Percentiles rank a stretch among this genome's conserved stretches.
Conservation (phyloP, 1,139 yeast genomes). For the Zygoascus hellenicus region DNA sequence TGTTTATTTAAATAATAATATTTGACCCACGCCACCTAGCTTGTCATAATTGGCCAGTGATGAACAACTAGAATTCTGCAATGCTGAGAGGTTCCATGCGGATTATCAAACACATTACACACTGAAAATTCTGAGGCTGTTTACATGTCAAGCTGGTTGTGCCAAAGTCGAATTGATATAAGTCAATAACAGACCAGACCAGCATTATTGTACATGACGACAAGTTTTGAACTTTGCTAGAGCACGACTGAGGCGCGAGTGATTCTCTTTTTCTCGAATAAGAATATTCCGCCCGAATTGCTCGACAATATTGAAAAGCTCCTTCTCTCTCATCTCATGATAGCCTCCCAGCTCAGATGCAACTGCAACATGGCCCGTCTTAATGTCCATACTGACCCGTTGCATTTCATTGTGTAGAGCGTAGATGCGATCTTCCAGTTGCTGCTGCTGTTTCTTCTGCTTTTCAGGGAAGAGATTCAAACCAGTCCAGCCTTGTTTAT, state of each 20-base stretch:
- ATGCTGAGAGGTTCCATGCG: slow-evolving; percentile 21
- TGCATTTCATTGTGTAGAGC: slow-evolving; percentile 28
- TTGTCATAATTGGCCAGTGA: slow-evolving; percentile 18
- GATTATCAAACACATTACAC: slow-evolving; percentile 13
- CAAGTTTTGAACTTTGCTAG: slow-evolving; percentile 12
- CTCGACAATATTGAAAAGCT: slow-evolving; percentile 28
- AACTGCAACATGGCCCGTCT: slow-evolving; percentile 32
- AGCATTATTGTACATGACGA: background rate
- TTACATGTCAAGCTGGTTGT: background rate
- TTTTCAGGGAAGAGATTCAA: slow-evolving; percentile 35
- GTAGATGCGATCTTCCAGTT: slow-evolving; percentile 29
- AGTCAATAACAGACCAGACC: background rate
- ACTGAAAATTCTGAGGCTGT: slow-evolving; percentile 14
- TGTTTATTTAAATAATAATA: too few relatives aligned
- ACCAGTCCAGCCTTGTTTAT: slow-evolving; percentile 30
- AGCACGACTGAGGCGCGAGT: slow-evolving; percentile 31
- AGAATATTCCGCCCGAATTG: slow-evolving; percentile 28
- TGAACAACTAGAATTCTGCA: slow-evolving; percentile 25
- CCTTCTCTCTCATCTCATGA: slow-evolving; percentile 32
- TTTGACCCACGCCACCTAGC: background rate
- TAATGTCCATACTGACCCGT: slow-evolving; percentile 30
- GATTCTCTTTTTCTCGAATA: slow-evolving; percentile 33
- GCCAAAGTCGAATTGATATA: background rate
- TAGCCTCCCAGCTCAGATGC: slow-evolving; percentile 39
- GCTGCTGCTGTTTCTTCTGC: slow-evolving; percentile 31